These are phyloP conservation scores for Anethum foeniculum DNA, from an alignment of 140 eudicot species.

Conservation along the genomic window DNA sequence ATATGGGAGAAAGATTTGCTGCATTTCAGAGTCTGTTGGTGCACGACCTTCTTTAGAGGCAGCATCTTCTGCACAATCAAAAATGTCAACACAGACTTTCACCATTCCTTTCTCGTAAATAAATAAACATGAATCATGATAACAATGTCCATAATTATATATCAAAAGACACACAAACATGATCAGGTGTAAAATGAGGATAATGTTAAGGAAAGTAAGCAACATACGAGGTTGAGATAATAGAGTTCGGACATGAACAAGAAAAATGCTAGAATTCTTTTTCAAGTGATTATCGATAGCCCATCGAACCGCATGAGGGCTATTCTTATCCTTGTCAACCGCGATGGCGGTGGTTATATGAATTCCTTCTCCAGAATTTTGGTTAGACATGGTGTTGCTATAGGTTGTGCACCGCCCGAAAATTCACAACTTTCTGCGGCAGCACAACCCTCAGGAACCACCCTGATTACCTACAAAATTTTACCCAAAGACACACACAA, in stretches of 20 bases:
- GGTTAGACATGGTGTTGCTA: slow-evolving; percentile 4
- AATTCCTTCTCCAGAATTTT: slow-evolving; percentile 12
- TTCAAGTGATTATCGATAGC: slow-evolving; percentile 32
- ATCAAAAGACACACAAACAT: neutral
- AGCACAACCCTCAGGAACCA: neutral
- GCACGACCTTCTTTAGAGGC: slow-evolving; percentile 24
- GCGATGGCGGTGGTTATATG: slow-evolving; percentile 36
- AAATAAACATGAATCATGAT: neutral
- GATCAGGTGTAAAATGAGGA: neutral
- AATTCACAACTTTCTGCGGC: neutral
- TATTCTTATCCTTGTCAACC: slow-evolving; percentile 48
- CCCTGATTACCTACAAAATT: neutral
- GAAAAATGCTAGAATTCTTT: slow-evolving; percentile 24
- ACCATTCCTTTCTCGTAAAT: neutral
- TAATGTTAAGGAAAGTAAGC: neutral
- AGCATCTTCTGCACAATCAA: slow-evolving; percentile 24
- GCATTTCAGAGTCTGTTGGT: slow-evolving; percentile 35
- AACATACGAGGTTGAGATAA: slow-evolving; percentile 28
- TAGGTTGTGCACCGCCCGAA: neutral
- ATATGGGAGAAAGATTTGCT: slow-evolving; percentile 37
- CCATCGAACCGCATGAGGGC: slow-evolving; percentile 53
- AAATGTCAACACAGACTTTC: neutral
- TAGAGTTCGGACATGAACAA: slow-evolving; percentile 42
- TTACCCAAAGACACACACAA: neutral
- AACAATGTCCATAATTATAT: neutral